Evolutionary conservation across 257 asterid species (phyloP).

Genomic region (Thymus quinquecostatus): DNA sequence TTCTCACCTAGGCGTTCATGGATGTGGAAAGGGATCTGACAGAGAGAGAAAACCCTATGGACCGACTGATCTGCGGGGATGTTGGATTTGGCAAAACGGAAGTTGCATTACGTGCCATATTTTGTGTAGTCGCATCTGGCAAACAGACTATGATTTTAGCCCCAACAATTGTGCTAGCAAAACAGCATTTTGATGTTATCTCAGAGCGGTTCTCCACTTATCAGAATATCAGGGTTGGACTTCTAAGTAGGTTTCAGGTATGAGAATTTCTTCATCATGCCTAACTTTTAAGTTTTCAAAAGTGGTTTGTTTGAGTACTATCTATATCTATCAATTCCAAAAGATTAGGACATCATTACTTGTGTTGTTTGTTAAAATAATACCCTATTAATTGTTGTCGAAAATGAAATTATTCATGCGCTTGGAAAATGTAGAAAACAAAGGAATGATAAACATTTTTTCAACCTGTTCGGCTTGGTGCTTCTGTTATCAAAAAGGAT

Average conservation of each 20-base stretch:
- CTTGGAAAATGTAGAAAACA: neutral
- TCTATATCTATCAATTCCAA: slow-evolving; percentile 12
- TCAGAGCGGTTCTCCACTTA: slow-evolving; percentile 81
- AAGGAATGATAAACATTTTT: neutral
- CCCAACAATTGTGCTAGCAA: slow-evolving; percentile 93
- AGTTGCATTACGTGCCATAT: slow-evolving; percentile 97
- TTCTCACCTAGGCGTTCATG: slow-evolving; percentile 78
- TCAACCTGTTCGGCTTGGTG: neutral
- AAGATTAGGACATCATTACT: neutral
- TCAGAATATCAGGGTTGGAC: slow-evolving; percentile 69
- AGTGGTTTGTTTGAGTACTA: slow-evolving; percentile 15
- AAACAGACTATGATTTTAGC: slow-evolving; percentile 97
- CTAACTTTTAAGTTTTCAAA: neutral
- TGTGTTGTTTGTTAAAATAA: neutral
- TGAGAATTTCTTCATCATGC: slow-evolving; percentile 24
- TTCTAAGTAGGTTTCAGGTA: slow-evolving; percentile 98
- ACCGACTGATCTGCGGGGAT: slow-evolving; percentile 95
- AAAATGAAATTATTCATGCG: neutral
- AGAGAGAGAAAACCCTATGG: slow-evolving; percentile 93
- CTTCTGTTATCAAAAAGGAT: neutral
- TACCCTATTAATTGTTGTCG: neutral
- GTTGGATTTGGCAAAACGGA: slow-evolving; percentile 99
- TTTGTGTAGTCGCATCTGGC: slow-evolving; percentile 85
- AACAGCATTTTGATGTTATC: slow-evolving; percentile 90
- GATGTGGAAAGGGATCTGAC: slow-evolving; percentile 94